A percentile compares a stretch with the other conserved stretches of the same genome.
These are phyloP conservation scores for Paxillus rubicundulus DNA, from an alignment of 768 basidiomycete species.

Conservation along the genomic window DNA sequence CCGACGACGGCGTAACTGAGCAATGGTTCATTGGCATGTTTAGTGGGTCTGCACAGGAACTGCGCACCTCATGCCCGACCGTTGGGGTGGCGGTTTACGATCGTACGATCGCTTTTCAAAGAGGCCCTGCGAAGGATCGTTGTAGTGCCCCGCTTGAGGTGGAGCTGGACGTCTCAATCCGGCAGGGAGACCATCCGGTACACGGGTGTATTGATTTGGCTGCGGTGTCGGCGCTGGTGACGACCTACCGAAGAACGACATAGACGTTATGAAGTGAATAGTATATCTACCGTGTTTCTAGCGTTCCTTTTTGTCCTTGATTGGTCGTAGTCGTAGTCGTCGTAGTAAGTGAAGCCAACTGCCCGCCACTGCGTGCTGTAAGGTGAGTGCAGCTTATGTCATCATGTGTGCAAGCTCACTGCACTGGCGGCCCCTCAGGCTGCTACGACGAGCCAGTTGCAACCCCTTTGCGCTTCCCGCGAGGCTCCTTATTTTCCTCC, in stretches of 20 bases:
- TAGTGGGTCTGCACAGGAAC: background rate
- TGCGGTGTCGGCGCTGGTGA: conserved; percentile 31
- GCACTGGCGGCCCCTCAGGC: no score
- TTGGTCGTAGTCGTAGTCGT: background rate
- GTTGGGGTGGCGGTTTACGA: conserved; percentile 39
- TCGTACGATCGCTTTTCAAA: conserved; percentile 51
- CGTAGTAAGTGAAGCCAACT: background rate
- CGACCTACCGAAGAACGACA: conserved; percentile 46
- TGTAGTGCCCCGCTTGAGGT: conserved; percentile 46
- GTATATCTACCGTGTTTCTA: background rate
- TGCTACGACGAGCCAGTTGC: background rate
- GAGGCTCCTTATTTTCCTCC: background rate
- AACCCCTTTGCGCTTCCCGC: background rate
- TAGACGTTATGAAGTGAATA: conserved; percentile 1
- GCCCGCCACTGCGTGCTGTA: no score
- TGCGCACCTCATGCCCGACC: conserved; percentile 28
- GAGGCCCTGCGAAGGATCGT: conserved; percentile 47
- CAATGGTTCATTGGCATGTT: background rate
- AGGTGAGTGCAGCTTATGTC: conserved; percentile 15
- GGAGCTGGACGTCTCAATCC: conserved; percentile 37
- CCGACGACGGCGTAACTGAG: conserved; percentile 54
- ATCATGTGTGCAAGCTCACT: conserved; percentile 3
- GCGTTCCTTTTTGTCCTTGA: background rate
- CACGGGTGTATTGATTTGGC: conserved; percentile 41
- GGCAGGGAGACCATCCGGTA: conserved; percentile 39